A percentile compares a stretch with the other conserved stretches of the same genome.
Conservation (phyloP, 1,139 yeast genomes). For the Yamadazyma aaseri region DNA sequence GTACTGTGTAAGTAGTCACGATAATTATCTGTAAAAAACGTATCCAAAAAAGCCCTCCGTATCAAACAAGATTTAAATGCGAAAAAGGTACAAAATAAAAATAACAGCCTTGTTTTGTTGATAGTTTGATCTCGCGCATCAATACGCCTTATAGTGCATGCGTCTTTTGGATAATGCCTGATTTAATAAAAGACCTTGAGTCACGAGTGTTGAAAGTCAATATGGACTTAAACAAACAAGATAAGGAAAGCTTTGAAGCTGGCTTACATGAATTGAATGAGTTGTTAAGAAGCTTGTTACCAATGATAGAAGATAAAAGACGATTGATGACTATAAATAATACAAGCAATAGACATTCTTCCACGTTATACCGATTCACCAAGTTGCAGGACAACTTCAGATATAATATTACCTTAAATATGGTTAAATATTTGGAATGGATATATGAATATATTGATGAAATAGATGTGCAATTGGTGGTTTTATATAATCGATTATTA, state of each 20-base stretch:
- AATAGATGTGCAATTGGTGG: constrained; percentile 12
- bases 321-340: constrained; percentile 10
- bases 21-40: too few relatives aligned
- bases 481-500: constrained; percentile 42
- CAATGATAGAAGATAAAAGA: constrained; percentile 23
- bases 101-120: too few relatives aligned
- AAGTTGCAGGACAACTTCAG: constrained; percentile 52
- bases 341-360: background rate
- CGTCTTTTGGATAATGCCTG: background rate
- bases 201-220: constrained; percentile 3
- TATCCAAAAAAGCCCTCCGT: too few relatives aligned
- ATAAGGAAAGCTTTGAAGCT: constrained; percentile 47
- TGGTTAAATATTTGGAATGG: constrained; percentile 28
- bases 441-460: constrained; percentile 12
- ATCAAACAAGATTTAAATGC: too few relatives aligned
- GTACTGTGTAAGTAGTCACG: too few relatives aligned
- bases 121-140: too few relatives aligned
- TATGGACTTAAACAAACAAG: constrained; percentile 77
- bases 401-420: constrained; percentile 43
- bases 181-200: constrained; percentile 3
- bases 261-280: constrained; percentile 9
- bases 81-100: too few relatives aligned
- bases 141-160: too few relatives aligned
- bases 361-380: constrained; percentile 36
- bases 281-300: constrained; percentile 18